phyloP scores from a whole-genome alignment of 2,329 filamentous ascomycete genomes.

The Botryosphaeria dothidea region DNA sequence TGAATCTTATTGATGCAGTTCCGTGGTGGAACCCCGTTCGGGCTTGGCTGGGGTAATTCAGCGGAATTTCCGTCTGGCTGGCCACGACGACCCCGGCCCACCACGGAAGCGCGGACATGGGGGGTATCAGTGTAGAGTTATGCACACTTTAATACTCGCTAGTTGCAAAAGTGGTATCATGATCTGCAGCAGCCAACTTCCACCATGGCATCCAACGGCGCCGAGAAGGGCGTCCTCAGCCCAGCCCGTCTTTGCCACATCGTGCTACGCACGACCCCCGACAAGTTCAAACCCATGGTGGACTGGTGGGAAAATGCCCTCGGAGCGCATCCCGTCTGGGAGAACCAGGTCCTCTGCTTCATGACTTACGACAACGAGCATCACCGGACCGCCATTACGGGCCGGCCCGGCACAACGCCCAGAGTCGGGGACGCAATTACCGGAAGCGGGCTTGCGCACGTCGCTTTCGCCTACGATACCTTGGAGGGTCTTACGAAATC shows the following conservation, averaged over 20 bases:
- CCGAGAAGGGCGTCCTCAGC: neutral
- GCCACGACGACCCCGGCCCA: neutral
- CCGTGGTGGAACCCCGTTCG: neutral
- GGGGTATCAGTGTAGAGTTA: too few species aligned
- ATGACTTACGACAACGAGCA: conserved; percentile 51
- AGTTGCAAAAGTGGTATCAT: neutral
- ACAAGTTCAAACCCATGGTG: conserved; percentile 32
- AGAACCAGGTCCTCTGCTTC: conserved; percentile 34
- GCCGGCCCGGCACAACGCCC: neutral
- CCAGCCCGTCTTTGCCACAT: conserved; percentile 23
- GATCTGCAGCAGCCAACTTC: too few species aligned
- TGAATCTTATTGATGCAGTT: neutral
- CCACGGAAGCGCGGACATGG: neutral
- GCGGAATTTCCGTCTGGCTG: neutral
- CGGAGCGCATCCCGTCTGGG: conserved; percentile 31
- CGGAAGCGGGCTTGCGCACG: conserved; percentile 39
- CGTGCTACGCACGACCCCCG: conserved; percentile 27
- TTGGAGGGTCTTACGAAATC: conserved; percentile 38
- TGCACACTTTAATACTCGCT: neutral
- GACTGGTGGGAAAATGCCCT: conserved; percentile 43
- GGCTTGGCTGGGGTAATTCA: neutral
- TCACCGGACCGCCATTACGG: conserved; percentile 47
- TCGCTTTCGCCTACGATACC: conserved; percentile 44
- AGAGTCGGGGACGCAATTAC: neutral
- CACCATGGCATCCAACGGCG: neutral